Evolutionary conservation across 352 stramenopile species (phyloP).

Genomic region (Aphanomyces euteiches): DNA sequence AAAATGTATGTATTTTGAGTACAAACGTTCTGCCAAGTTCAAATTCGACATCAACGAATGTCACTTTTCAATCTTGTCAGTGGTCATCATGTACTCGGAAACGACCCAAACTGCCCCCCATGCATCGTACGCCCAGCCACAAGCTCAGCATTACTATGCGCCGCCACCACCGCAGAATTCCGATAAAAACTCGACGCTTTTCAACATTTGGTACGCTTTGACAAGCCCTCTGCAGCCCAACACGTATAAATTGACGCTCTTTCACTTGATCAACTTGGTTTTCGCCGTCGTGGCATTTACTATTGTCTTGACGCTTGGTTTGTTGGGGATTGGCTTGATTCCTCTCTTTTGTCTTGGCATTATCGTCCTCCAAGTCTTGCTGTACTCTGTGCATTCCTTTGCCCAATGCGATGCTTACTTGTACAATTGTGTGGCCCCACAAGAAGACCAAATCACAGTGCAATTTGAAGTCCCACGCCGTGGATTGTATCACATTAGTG

Average conservation of each 20-base stretch:
- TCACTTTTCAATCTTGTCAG: no score
- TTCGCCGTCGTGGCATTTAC: slow-evolving; percentile 52
- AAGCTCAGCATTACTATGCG: not conserved
- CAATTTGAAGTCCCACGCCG: slow-evolving; percentile 20
- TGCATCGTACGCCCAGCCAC: no score
- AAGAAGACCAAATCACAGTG: slow-evolving; percentile 35
- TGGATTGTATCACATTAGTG: slow-evolving; percentile 35
- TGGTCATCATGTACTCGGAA: no score
- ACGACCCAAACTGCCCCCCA: no score
- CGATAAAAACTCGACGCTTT: not conserved
- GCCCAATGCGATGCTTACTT: slow-evolving; percentile 54
- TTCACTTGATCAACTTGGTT: slow-evolving; percentile 60
- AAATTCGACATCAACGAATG: no score
- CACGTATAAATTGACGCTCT: slow-evolving; percentile 33
- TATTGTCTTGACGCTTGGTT: slow-evolving; percentile 47
- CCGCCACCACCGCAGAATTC: not conserved
- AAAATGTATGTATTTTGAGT: no score
- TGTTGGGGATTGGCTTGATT: slow-evolving; percentile 48
- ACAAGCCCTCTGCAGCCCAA: slow-evolving; percentile 20
- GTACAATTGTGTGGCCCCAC: slow-evolving; percentile 58
- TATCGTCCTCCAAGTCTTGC: slow-evolving; percentile 55
- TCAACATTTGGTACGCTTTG: slow-evolving; percentile 24
- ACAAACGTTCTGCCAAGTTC: no score
- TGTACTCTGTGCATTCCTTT: slow-evolving; percentile 52
- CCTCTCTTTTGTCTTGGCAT: slow-evolving; percentile 64